A percentile compares a stretch with the other conserved stretches of the same genome.
phyloP scores from a whole-genome alignment of 805 yeast species.

The Sungouiozyma intestinalis region DNA sequence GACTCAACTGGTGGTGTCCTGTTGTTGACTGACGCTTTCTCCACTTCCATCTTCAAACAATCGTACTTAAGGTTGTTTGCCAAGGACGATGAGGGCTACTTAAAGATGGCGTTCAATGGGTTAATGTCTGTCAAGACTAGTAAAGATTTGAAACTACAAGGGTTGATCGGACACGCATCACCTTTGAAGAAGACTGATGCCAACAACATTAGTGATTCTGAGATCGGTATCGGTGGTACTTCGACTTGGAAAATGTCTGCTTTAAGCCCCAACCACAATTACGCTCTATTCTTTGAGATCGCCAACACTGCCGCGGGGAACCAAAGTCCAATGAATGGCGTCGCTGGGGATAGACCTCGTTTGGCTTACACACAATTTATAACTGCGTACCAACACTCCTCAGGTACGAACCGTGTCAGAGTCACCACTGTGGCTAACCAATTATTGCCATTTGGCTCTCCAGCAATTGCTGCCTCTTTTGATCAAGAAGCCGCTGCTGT shows the following conservation, averaged over 20 bases:
- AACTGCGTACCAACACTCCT: conserved; percentile 91
- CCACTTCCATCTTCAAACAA: conserved; percentile 89
- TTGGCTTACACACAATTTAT: conserved; percentile 64
- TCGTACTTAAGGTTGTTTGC: conserved; percentile 78
- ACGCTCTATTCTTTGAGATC: conserved; percentile 83
- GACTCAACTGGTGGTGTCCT: conserved; percentile 85
- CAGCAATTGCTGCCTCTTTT: conserved; percentile 53
- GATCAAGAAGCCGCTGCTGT: conserved; percentile 99
- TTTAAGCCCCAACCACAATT: conserved; percentile 78
- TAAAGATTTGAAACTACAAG: conserved; percentile 78
- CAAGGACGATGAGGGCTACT: conserved; percentile 78
- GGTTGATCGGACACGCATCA: conserved; percentile 88
- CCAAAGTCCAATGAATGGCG: conserved; percentile 7
- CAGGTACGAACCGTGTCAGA: conserved; percentile 78
- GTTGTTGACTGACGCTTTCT: conserved; percentile 83
- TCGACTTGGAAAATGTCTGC: conserved; percentile 80
- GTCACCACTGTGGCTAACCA: conserved; percentile 72
- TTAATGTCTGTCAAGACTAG: conserved; percentile 79
- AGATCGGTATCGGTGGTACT: conserved; percentile 90
- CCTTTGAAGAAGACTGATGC: conserved; percentile 55
- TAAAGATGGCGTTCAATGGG: conserved; percentile 87
- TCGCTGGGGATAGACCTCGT: conserved; percentile 13
- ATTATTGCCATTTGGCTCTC: conserved; percentile 44
- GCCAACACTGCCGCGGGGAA: conserved; percentile 29
- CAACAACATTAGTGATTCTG: conserved; percentile 77